Conservation (phyloP, 495 filamentous ascomycete genomes). For the Podospora pseudoanserina region DNA sequence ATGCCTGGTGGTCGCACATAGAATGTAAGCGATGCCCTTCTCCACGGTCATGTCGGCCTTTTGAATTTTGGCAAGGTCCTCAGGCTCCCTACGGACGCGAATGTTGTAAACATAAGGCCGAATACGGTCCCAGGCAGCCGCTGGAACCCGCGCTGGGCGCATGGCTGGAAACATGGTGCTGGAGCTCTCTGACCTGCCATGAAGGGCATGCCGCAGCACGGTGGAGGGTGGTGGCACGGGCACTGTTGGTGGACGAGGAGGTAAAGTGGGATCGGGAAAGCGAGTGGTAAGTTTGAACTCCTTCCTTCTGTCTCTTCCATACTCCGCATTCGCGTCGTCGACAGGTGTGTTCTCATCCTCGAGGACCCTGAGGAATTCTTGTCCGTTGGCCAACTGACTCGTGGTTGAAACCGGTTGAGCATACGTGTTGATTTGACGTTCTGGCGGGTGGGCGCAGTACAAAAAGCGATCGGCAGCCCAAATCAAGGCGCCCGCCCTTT, state of each 20-base stretch:
- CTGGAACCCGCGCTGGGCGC: not conserved
- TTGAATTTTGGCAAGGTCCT: not conserved
- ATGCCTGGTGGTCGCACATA: not conserved
- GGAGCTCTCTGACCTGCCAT: not conserved
- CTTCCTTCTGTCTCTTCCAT: too few species aligned
- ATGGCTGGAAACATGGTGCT: not conserved
- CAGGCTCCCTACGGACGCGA: too few species aligned
- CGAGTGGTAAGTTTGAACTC: not conserved
- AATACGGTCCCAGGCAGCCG: not conserved
- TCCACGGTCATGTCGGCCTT: not conserved
- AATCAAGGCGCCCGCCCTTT: conserved; percentile 13
- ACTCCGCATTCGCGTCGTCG: too few species aligned
- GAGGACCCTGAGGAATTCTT: not conserved
- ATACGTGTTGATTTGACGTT: conserved; percentile 12
- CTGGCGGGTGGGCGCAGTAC: conserved; percentile 14
- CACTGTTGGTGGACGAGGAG: not conserved
- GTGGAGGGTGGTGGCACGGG: not conserved
- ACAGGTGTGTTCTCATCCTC: too few species aligned
- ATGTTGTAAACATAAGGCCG: not conserved
- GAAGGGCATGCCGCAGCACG: not conserved
- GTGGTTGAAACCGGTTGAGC: not conserved
- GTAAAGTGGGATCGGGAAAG: not conserved
- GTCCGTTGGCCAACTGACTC: too few species aligned
- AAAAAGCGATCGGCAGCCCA: conserved; percentile 24
- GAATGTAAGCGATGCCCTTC: conserved; percentile 7